Percentiles rank a stretch among this genome's conserved stretches.
Conservation (phyloP, 2,329 filamentous ascomycete genomes). For the Scopulariopsis brevicaulis region DNA sequence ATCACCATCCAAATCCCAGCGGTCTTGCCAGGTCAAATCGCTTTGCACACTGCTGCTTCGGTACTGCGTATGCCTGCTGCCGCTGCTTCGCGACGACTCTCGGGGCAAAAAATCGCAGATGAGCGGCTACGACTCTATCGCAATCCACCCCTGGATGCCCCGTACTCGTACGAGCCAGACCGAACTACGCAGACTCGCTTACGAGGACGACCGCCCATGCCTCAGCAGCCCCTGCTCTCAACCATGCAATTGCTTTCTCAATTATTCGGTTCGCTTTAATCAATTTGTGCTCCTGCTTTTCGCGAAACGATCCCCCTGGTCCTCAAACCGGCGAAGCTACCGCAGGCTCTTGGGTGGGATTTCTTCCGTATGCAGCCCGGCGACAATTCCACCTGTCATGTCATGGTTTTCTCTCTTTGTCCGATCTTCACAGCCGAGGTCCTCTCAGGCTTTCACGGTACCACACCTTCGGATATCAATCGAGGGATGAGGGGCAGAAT, state of each 20-base stretch:
- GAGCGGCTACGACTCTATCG: background rate
- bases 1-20: background rate
- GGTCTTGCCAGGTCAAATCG: background rate
- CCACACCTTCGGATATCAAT: background rate
- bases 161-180: background rate
- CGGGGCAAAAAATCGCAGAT: background rate
- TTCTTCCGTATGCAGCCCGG: too few relatives aligned
- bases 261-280: too few relatives aligned
- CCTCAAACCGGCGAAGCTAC: too few relatives aligned
- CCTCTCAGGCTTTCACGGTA: background rate
- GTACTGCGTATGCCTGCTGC: background rate
- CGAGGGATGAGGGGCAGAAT: background rate
- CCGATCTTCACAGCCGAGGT: background rate
- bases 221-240: background rate
- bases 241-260: too few relatives aligned
- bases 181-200: background rate
- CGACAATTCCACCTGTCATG: background rate
- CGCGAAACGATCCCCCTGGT: too few relatives aligned
- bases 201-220: background rate
- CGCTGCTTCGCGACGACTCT: background rate
- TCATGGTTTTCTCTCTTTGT: background rate
- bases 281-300: too few relatives aligned
- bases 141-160: background rate
- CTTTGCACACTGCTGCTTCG: background rate
- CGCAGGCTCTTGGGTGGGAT: too few relatives aligned